A percentile compares a stretch with the other conserved stretches of the same genome.
Evolutionary conservation across 345 rosid species (phyloP).

Genomic region (Salix exigua): DNA sequence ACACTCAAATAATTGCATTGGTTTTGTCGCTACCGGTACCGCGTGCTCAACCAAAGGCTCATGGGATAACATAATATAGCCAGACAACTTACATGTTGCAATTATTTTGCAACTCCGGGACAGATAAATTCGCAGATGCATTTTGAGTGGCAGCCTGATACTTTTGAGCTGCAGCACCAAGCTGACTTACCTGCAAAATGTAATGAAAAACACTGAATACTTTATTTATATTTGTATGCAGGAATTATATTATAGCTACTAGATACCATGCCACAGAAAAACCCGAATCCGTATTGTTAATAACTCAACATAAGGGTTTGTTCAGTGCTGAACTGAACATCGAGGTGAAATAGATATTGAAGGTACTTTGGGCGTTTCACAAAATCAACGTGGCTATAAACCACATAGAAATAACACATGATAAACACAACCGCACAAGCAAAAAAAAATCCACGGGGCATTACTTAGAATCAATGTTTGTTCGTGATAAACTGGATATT

Average conservation of each 20-base stretch:
- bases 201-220: neutral
- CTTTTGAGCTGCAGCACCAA: constrained; percentile 83
- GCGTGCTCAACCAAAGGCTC: neutral
- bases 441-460: neutral
- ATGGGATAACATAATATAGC: neutral
- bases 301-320: neutral
- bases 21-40: neutral
- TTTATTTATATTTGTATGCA: neutral
- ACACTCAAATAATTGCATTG: neutral
- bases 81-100: constrained; percentile 69
- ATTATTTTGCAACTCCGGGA: constrained; percentile 74
- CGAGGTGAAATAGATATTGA: neutral
- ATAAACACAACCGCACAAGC: neutral
- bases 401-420: neutral
- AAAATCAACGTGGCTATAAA: neutral
- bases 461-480: neutral
- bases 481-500: neutral
- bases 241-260: neutral
- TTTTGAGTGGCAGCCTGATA: constrained; percentile 87
- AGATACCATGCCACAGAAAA: neutral
- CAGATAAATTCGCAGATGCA: constrained; percentile 70
- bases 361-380: neutral
- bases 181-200: constrained; percentile 72
- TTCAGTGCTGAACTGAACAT: neutral
- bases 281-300: neutral